A percentile compares a stretch with the other conserved stretches of the same genome.
phyloP scores from a whole-genome alignment of 768 basidiomycete species.

The Asterophora lycoperdoides region DNA sequence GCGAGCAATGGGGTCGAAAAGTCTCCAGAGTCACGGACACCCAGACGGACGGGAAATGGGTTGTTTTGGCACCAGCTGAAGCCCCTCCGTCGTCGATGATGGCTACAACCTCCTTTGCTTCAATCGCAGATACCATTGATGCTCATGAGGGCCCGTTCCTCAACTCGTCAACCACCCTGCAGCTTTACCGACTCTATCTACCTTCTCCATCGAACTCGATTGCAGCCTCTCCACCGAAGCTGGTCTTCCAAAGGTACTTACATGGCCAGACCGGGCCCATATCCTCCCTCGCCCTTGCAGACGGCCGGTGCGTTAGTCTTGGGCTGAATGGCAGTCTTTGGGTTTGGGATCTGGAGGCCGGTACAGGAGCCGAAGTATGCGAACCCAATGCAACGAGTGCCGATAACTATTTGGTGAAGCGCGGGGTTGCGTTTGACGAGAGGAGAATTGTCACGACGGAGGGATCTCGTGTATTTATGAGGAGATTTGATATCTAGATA shows the following conservation, averaged over 20 bases:
- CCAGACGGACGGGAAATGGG: constrained; percentile 85
- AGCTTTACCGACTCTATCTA: constrained; percentile 70
- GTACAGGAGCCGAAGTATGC: constrained; percentile 42
- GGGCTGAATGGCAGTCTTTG: constrained; percentile 70
- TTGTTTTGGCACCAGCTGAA: constrained; percentile 64
- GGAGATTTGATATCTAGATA: constrained; percentile 54
- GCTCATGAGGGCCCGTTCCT: constrained; percentile 6
- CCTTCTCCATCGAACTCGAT: constrained; percentile 45
- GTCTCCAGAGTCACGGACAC: constrained; percentile 64
- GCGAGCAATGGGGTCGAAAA: constrained; percentile 78
- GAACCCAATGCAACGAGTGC: constrained; percentile 16
- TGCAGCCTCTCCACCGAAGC: constrained; percentile 51
- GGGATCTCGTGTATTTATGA: constrained; percentile 40
- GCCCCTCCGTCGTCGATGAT: constrained; percentile 15
- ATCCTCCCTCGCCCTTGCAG: constrained; percentile 65
- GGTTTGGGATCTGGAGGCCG: constrained; percentile 82
- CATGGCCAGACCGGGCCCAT: constrained; percentile 68
- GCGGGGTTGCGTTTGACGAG: constrained; percentile 69
- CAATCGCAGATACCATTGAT: constrained; percentile 3
- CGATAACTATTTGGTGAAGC: constrained; percentile 19
- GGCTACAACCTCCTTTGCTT: constrained; percentile 15
- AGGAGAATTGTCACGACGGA: constrained; percentile 58
- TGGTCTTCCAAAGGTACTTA: constrained; percentile 68
- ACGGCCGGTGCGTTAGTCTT: constrained; percentile 79
- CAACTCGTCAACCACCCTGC: constrained; percentile 50